Conservation (phyloP, 352 stramenopile genomes). For the Pythium rhizo-oryzae region DNA sequence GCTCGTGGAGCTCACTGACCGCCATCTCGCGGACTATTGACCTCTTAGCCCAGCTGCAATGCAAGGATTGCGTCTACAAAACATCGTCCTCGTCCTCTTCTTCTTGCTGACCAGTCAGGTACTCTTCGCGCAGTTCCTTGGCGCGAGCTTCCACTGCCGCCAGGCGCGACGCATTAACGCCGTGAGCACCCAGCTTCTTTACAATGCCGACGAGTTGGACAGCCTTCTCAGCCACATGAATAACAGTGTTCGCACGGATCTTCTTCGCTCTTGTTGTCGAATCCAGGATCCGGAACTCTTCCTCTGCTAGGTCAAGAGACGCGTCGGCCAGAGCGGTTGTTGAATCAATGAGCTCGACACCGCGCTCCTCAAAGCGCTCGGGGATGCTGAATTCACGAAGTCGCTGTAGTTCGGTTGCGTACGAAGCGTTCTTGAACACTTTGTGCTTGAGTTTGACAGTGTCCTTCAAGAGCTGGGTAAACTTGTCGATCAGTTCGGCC, state of each 20-base stretch:
- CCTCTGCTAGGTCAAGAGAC: slow-evolving; percentile 74
- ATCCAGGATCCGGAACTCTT: slow-evolving; percentile 76
- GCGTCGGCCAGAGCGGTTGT: slow-evolving; percentile 59
- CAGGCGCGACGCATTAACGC: slow-evolving; percentile 55
- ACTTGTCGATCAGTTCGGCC: slow-evolving; percentile 83
- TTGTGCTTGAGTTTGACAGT: slow-evolving; percentile 89
- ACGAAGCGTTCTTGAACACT: slow-evolving; percentile 82
- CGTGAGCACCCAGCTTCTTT: slow-evolving; percentile 75
- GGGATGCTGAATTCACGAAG: slow-evolving; percentile 63
- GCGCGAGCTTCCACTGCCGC: slow-evolving; percentile 43
- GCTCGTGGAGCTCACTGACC: background rate
- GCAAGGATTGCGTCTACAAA: slow-evolving; percentile 42
- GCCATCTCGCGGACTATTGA: background rate
- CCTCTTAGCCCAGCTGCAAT: background rate
- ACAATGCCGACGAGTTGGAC: slow-evolving; percentile 82
- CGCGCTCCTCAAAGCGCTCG: slow-evolving; percentile 76
- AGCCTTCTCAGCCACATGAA: slow-evolving; percentile 77
- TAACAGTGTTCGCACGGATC: slow-evolving; percentile 65
- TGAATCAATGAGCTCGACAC: slow-evolving; percentile 64
- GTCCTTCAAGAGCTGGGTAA: slow-evolving; percentile 86
- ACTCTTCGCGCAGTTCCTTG: slow-evolving; percentile 59
- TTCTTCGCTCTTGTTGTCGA: slow-evolving; percentile 76
- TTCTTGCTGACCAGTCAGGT: slow-evolving; percentile 59
- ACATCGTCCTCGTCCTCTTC: slow-evolving; percentile 89
- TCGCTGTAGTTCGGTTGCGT: slow-evolving; percentile 51